A percentile compares a stretch with the other conserved stretches of the same genome.
phyloP scores from a whole-genome alignment of 139 green algal genomes.

The Mychonastes homosphaera region DNA sequence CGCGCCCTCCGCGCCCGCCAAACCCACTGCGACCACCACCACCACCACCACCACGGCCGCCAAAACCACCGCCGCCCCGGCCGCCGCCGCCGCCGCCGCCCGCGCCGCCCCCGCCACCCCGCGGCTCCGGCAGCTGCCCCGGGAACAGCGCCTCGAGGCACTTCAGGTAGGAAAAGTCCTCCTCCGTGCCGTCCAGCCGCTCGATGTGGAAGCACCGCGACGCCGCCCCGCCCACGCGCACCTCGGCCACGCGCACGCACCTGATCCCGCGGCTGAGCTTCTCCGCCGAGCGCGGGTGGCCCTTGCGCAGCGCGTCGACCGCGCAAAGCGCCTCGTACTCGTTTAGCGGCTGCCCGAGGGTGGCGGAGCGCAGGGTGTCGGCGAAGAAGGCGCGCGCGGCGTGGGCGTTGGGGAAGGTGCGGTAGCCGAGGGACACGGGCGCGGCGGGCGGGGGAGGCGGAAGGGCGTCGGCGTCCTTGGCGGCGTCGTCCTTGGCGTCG shows the following conservation, averaged over 20 bases:
- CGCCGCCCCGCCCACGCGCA: not conserved
- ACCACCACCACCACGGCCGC: conserved; percentile 3
- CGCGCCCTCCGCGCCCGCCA: conserved; percentile 1
- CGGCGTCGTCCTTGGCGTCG: not conserved
- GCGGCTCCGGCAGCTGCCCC: no score
- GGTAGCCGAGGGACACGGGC: conserved; percentile 44
- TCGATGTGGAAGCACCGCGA: conserved; percentile 18
- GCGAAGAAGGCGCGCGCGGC: conserved; percentile 33
- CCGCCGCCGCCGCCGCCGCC: conserved; percentile 1
- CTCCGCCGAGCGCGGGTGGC: conserved; percentile 38
- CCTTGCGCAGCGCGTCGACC: conserved; percentile 48
- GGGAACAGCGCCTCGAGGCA: conserved; percentile 45
- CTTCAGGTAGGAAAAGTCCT: conserved; percentile 74
- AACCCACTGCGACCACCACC: conserved; percentile 2
- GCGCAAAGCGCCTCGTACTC: conserved; percentile 65
- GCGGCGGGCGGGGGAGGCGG: not conserved
- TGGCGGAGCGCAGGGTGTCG: conserved; percentile 22
- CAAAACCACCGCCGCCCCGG: conserved; percentile 5
- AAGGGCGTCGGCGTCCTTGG: no score
- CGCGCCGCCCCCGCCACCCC: not conserved
- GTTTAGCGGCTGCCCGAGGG: conserved; percentile 43
- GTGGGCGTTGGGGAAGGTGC: conserved; percentile 30
- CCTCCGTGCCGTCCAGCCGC: conserved; percentile 35
- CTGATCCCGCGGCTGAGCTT: conserved; percentile 36
- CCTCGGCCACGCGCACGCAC: not conserved